Conservation (phyloP, 441 rosid genomes). For the Gossypium gossypioides region DNA sequence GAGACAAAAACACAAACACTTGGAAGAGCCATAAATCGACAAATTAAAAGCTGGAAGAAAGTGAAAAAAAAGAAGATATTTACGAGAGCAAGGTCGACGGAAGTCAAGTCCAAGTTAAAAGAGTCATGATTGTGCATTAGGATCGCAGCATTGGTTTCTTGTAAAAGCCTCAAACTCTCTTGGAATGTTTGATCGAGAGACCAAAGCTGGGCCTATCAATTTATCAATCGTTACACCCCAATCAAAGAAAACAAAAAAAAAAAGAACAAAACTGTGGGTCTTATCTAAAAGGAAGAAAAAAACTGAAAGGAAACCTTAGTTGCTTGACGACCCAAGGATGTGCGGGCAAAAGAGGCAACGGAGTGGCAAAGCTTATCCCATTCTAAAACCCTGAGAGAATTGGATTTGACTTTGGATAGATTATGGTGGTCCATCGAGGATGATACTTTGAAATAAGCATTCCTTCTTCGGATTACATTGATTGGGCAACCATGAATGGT, state of each 20-base stretch:
- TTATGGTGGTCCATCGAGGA: not conserved
- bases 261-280: not conserved
- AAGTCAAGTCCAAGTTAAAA: conserved; percentile 51
- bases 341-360: conserved; percentile 68
- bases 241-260: not conserved
- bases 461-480: not conserved
- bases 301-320: conserved; percentile 29
- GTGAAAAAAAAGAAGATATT: not conserved
- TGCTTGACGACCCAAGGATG: conserved; percentile 67
- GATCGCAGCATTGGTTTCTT: conserved; percentile 75
- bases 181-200: conserved; percentile 47
- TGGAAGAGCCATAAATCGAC: not conserved
- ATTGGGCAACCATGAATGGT: conserved; percentile 7
- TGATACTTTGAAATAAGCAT: conserved; percentile 6
- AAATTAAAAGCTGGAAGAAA: not conserved
- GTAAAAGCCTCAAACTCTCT: conserved; percentile 55
- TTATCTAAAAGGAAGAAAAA: not conserved
- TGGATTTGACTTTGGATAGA: conserved; percentile 25
- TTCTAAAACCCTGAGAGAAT: conserved; percentile 61
- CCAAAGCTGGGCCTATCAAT: conserved; percentile 46
- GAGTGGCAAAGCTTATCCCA: conserved; percentile 84
- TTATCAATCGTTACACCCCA: not conserved
- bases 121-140: conserved; percentile 62
- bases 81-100: conserved; percentile 45
- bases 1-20: conserved; percentile 13